Evolutionary conservation across 2,329 filamentous ascomycete genomes (phyloP), one percentile per base, ranked within the genome.

Genomic region (Penicillium nordicum): DNA sequence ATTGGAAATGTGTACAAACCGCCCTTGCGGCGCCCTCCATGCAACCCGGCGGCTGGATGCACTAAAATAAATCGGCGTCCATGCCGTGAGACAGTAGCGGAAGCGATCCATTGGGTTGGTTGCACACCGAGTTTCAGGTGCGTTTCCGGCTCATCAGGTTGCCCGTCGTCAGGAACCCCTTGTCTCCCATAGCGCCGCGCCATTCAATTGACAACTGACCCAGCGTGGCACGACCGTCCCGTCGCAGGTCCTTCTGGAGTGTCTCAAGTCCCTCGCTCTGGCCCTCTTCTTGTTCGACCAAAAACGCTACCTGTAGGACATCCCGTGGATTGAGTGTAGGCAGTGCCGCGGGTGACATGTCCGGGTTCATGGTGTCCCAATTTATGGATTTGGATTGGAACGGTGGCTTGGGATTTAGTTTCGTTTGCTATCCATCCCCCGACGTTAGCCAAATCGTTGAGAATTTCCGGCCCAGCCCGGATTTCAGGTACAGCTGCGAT

Each of bases 141-240:
- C 73, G 71, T 65, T 73, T 76, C 62, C 77, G 73, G 29, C 76
- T 79, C 64, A 78, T 68, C 50, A 96, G 77, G 80, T 88, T 93
- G 10, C 92, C 92, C 7, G 94, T 99, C 43, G 88, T 91, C 69
- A 99, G 78, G 65, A 86, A 92, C 0, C 94, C 94, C 66, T 85
- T 84, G 74, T 93, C 94, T 0, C 94, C 94, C 88, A 97, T 92
- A 59, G 89, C 84, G 37, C 89, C 88, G 61, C 90, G 83, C 94
- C 94, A 99, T 53, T 90, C 88, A 57, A 97, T 89, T 42, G 87
- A 88, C 63, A 97, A 75, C 60, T 94, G 86, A 5, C 92, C 93
- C 69, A 97, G 85, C 21, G 87, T 79, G 37, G 89, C 78, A 58
- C 81, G 78, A 18, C 77, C 77, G 58, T 78, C 75, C 34, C 75